These are phyloP conservation scores for Fusarium redolens DNA, from an alignment of 2,329 filamentous ascomycete genomes.

Conservation along the genomic window DNA sequence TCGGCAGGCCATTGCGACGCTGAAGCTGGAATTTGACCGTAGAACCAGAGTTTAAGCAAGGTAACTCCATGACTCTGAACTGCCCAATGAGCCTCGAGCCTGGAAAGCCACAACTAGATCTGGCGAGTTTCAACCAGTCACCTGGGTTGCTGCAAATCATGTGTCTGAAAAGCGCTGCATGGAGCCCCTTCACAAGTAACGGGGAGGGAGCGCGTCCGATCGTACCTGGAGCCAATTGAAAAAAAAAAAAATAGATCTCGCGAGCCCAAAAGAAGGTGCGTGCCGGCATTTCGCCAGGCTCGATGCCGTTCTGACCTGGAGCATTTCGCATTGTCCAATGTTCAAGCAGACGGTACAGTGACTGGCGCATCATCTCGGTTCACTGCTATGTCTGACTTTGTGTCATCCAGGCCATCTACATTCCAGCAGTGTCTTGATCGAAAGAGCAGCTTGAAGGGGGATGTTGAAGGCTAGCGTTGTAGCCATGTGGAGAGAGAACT, in stretches of 20 bases:
- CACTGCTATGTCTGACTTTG: slow-evolving; percentile 19
- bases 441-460: slow-evolving; percentile 24
- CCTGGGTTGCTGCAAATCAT: slow-evolving; percentile 50
- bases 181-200: slow-evolving; percentile 39
- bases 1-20: slow-evolving; percentile 15
- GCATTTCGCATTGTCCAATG: not conserved
- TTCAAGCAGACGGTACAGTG: slow-evolving; percentile 20
- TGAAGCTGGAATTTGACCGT: slow-evolving; percentile 25
- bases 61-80: slow-evolving; percentile 23
- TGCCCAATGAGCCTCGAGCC: slow-evolving; percentile 32
- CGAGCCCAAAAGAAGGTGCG: slow-evolving; percentile 28
- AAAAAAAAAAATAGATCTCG: slow-evolving; percentile 30
- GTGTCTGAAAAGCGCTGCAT: slow-evolving; percentile 44
- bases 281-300: slow-evolving; percentile 33
- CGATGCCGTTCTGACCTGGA: not conserved
- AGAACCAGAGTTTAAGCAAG: slow-evolving; percentile 29
- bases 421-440: slow-evolving; percentile 15
- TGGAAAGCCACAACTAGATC: slow-evolving; percentile 19
- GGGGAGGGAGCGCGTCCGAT: slow-evolving; percentile 39
- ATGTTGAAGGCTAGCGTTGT: slow-evolving; percentile 34
- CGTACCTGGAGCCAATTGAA: slow-evolving; percentile 42
- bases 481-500: slow-evolving; percentile 43
- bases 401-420: slow-evolving; percentile 6
- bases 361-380: slow-evolving; percentile 2
- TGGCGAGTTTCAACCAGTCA: slow-evolving; percentile 38